Evolutionary conservation across 2,329 filamentous ascomycete genomes (phyloP), one percentile per base, ranked within the genome.

Genomic region (Didymella pomorum): DNA sequence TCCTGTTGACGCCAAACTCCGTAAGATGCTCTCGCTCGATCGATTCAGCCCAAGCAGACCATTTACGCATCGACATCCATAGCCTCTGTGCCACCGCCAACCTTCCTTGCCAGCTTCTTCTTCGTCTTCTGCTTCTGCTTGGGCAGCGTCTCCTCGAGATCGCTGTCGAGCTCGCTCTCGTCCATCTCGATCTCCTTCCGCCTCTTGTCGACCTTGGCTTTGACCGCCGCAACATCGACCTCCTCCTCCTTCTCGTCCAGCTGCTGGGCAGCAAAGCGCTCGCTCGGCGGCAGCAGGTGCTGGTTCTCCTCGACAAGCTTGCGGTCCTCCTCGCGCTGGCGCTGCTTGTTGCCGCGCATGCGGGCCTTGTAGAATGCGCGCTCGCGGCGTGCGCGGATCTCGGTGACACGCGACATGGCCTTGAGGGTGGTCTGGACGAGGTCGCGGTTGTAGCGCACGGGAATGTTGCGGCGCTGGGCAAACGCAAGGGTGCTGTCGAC

Each of bases 401-500:
- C 93, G 71, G 86, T 83, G 70, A 98, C 89, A 64, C 94, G 87
- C 80, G 92, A 85, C 93, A 99, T 99, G 67, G 93, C 94, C 76
- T 90, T 87, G 79, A 98, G 84, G 16, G 95, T 98, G 73, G 90
- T 92, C 69, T 86, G 85, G 64, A 97, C 88, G 65, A 97, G 87
- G 70, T 96, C 92, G 79, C 95, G 89, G 86, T 97, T 92, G 87
- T 99, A 99, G 76, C 94, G 92, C 62, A 96, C 87, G 66, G 95
- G 95, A 29, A 96, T 87, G 83, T 99, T 97, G 83, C 95, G 91
- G 75, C 92, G 90, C 68, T 92, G 91, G 63, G 92, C 90, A 81
- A 98, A 97, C 74, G 92, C 90, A 61, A 99, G 88, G 29, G 94
- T 97, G 72, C 87, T 90, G 84, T 99, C 95, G 79, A 98, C 93